Evolutionary conservation across 2,329 filamentous ascomycete genomes (phyloP), one percentile per base, ranked within the genome.

Genomic region (Ophiocordyceps polyrhachis-furcata): DNA sequence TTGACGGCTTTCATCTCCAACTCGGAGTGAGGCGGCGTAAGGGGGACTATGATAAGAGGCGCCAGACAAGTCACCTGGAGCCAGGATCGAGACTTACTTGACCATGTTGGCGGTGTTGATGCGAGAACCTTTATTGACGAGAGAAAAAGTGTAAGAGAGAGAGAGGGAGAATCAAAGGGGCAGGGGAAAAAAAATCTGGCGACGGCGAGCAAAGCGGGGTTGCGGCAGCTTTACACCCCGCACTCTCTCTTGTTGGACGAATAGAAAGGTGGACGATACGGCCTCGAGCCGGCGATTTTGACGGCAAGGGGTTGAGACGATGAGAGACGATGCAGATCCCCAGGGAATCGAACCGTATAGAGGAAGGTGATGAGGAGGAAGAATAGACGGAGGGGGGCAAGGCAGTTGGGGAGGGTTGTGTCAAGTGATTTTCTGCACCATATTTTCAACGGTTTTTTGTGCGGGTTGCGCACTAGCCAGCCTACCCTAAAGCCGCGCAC

Each of bases 71-170:
- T 7, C 3, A 17, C 3, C 17, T 17, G 2, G 20, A 28, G 40
- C 20, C 19, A 12, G 3, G 23, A 41, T 20, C 5, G 3, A n/a
- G 41, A 89, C 88, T 83, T 83, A 95, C 88, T 96, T 95, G 69
- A 98, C 91, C 91, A 98, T 98, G 68, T 87, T 95, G 82, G 73
- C 86, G 84, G 87, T 84, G 66, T 77, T 82, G 67, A 64, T 64
- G 57, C 52, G 58, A 56, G 61, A 58, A 65, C 62, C 58, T 63
- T 55, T 56, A 57, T 53, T 53, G 58, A 44, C 46, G 43, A 20
- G 35, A 42, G 11, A n/a, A 29, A 7, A 28, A 15, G n/a, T 29
- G 29, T n/a, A n/a, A 17, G 20, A 15, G 12, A 31, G 28, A 17
- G 20, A 15, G 12, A 31, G 2, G 9, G 25, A 28, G 25, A 28